Base-by-base conservation (phyloP, 2,329 filamentous ascomycete species). In the Madurella fahalii region DNA sequence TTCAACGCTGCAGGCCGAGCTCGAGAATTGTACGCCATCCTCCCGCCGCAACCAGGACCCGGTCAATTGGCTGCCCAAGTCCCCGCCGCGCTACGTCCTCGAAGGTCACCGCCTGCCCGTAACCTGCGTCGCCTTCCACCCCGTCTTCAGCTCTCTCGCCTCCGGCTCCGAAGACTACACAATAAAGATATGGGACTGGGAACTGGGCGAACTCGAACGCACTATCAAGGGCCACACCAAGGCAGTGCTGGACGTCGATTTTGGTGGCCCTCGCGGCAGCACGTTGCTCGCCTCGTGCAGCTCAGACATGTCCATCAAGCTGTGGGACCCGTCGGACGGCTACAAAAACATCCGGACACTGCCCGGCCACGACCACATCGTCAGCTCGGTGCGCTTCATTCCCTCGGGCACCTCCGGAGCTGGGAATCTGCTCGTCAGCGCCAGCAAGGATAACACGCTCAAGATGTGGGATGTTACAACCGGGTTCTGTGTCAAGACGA, bases 131-230 rank as follows among this genome's bases (percentile, higher is more conserved):
- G 92, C 92, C n/a, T 96, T 96, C 68, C 92, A 96, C 69, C 92
- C 92, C 0, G 79, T 93, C 30, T 96, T 95, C 72, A 92, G 90
- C 11, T 93, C 89, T 5, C 77, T 96, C 18, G 93, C 92, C 11
- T 94, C 90, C 0, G 92, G 89, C n/a, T 95, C 90, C 9, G 91
- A 96, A 69, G 93, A 96, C 70, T 88, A 83, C 51, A 95, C 89
- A 8, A 95, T 97, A 69, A 96, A 96, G 67, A 91, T 96, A 52
- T 96, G 92, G 92, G 92, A 96, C 67, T 96, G 91, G 88, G 92
- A 96, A 66, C 74, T 95, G 20, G 93, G 93, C 49, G 92, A 96
- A 71, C 77, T 95, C 3, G 91, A 96, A 69, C 78, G 86, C 57
- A 96, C 92, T 0, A 81, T 96, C 54, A 96, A 96, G 68, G 91